Percentiles rank a stretch among this genome's conserved stretches.
These are phyloP conservation scores for Suhomyces anneliseae DNA, from an alignment of 1,139 yeast species.

Conservation along the genomic window DNA sequence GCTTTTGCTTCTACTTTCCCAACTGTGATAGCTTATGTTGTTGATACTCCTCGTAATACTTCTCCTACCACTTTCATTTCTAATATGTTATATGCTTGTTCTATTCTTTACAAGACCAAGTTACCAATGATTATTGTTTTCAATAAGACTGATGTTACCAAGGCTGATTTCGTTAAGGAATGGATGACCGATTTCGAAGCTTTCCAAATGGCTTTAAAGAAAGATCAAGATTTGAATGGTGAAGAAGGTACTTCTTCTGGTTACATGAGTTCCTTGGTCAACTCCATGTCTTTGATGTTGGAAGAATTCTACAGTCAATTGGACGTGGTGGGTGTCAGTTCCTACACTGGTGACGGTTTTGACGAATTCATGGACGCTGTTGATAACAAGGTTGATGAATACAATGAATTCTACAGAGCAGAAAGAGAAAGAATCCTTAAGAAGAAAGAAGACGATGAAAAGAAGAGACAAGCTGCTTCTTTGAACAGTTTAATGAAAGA, in stretches of 20 bases:
- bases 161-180: conserved; percentile 83
- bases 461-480: conserved; percentile 68
- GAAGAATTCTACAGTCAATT: conserved; percentile 94
- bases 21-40: conserved; percentile 91
- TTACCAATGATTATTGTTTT: conserved; percentile 96
- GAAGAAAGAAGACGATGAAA: conserved; percentile 75
- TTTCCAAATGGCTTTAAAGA: conserved; percentile 75
- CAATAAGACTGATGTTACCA: conserved; percentile 88
- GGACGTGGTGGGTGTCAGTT: conserved; percentile 88
- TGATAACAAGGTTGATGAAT: conserved; percentile 85
- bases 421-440: conserved; percentile 83
- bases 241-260: conserved; percentile 79
- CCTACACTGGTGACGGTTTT: conserved; percentile 91
- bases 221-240: conserved; percentile 61
- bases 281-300: conserved; percentile 92
- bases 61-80: conserved; percentile 97
- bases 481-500: conserved; percentile 78
- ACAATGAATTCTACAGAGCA: conserved; percentile 74
- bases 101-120: conserved; percentile 92
- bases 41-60: conserved; percentile 92
- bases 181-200: conserved; percentile 98
- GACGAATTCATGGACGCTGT: conserved; percentile 85
- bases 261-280: conserved; percentile 90
- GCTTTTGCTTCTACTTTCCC: conserved; percentile 96
- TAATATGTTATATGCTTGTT: conserved; percentile 97